phyloP scores from a whole-genome alignment of 2,329 filamentous ascomycete genomes.

The Monosporascus sp. region DNA sequence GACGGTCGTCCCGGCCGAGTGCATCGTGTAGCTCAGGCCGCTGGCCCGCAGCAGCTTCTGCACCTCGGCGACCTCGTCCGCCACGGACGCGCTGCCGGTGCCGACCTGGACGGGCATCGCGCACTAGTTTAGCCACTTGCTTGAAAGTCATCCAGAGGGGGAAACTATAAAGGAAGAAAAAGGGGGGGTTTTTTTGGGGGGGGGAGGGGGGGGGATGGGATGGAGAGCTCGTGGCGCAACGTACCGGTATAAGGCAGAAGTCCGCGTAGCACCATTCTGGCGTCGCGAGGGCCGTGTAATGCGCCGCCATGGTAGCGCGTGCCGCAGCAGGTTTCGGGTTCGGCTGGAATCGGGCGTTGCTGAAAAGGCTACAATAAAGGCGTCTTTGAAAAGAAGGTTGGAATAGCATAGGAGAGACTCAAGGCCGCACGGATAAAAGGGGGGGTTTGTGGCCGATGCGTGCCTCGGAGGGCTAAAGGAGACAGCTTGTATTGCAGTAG shows the following conservation, averaged over 20 bases:
- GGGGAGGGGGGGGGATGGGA: not conserved
- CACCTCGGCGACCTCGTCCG: conserved; percentile 80
- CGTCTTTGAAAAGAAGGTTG: no score
- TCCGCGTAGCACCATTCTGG: conserved; percentile 77
- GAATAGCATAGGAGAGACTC: no score
- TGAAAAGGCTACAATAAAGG: no score
- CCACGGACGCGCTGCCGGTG: conserved; percentile 69
- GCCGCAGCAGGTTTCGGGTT: not conserved
- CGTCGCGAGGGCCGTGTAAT: conserved; percentile 51
- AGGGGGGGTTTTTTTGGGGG: no score
- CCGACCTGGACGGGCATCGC: conserved; percentile 56
- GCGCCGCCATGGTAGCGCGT: not conserved
- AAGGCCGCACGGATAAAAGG: no score
- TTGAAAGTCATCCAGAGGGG: not conserved
- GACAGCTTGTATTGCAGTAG: no score
- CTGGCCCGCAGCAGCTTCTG: conserved; percentile 78
- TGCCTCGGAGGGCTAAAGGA: no score
- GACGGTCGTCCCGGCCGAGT: conserved; percentile 88
- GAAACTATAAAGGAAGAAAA: not conserved
- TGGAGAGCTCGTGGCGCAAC: conserved; percentile 21
- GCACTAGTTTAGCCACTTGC: no score
- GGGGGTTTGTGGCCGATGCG: no score
- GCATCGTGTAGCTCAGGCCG: conserved; percentile 80
- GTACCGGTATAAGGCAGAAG: conserved; percentile 82
- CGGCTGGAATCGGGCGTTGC: not conserved